Conservation (phyloP, 169 alveolate species). For the Cryptosporidium tyzzeri region DNA sequence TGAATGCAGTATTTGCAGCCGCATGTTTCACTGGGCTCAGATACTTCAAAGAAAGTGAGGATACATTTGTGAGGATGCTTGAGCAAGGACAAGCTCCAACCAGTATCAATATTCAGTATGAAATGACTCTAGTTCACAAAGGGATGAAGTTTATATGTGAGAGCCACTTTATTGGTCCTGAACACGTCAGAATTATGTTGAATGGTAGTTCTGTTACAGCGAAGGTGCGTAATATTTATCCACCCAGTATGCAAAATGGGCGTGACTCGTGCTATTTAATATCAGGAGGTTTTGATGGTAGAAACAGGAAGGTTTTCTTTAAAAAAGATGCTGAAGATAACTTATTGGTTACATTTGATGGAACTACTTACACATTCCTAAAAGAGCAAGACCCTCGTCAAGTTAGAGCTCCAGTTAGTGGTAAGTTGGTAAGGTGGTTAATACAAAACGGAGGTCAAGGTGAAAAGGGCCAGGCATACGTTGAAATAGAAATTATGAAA, state of each 20-base stretch:
- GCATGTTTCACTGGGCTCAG: slow-evolving; percentile 77
- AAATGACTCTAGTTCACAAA: slow-evolving; percentile 73
- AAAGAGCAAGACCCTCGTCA: slow-evolving; percentile 80
- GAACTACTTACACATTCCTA: slow-evolving; percentile 78
- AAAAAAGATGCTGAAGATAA: slow-evolving; percentile 78
- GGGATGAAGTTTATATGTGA: slow-evolving; percentile 73
- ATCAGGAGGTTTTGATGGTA: slow-evolving; percentile 80
- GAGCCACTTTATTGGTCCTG: slow-evolving; percentile 76
- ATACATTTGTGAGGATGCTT: slow-evolving; percentile 60
- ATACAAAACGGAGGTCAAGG: slow-evolving; percentile 81
- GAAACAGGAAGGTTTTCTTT: slow-evolving; percentile 76
- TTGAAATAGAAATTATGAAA: slow-evolving; percentile 88
- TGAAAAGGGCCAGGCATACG: slow-evolving; percentile 82
- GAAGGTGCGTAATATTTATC: slow-evolving; percentile 71
- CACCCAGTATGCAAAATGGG: slow-evolving; percentile 67
- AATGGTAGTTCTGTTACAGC: slow-evolving; percentile 76
- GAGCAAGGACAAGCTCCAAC: slow-evolving; percentile 81
- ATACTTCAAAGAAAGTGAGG: slow-evolving; percentile 65
- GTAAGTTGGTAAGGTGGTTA: slow-evolving; percentile 81
- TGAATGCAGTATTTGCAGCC: slow-evolving; percentile 79
- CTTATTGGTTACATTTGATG: slow-evolving; percentile 78
- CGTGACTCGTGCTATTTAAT: slow-evolving; percentile 75
- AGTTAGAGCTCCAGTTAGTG: slow-evolving; percentile 77
- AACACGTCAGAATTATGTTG: slow-evolving; percentile 67
- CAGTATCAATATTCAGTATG: slow-evolving; percentile 62